Evolutionary conservation across 2,329 filamentous ascomycete species (phyloP), one percentile per base, ranked within the genome.

Genomic region (Cytospora leucostoma): DNA sequence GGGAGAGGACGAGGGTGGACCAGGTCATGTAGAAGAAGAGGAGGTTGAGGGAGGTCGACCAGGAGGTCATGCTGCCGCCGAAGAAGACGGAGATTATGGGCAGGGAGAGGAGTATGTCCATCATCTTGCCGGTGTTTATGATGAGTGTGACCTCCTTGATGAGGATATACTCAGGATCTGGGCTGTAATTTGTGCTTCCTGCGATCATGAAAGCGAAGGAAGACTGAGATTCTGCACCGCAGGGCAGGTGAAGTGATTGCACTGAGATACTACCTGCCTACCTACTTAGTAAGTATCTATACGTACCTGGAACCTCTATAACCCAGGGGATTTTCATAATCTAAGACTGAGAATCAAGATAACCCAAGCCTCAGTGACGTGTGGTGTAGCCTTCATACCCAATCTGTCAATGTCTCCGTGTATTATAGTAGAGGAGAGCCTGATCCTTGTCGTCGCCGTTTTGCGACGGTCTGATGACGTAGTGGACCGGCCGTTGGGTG

Each of bases 21-120:
- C 93, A 97, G 69, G 91, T 94, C 78, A 96, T 84, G 74, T 93
- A 94, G 76, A 97, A 95, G 79, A 96, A 93, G 66, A 96, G 79
- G 32, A 96, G 78, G 74, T 95, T 97, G 67, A 96, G 80, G 1
- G 88, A 93, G 1, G 92, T 94, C 15, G 82, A 88, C 79, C 89
- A 93, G 7, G 90, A 89, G 7, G 85, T 83, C 63, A 87, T 74
- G 54, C 83, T 79, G 2, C 86, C 84, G 21, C 85, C 82, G 56
- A 88, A 78, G 69, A 90, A 80, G 70, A 88, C 90, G 34, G 88
- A 90, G 49, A 91, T 76, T 67, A 92, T 83, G 1, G 90, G 90
- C 44, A 94, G 81, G 1, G 89, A 91, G 63, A 93, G 79, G 56
- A 93, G 79, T 32, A 90, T 75, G 71, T 90, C 87, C 81, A 91